Percentiles rank a stretch among this genome's conserved stretches.
phyloP scores from a whole-genome alignment of 2,329 filamentous ascomycete species.

The Pseudocercospora fuligena region DNA sequence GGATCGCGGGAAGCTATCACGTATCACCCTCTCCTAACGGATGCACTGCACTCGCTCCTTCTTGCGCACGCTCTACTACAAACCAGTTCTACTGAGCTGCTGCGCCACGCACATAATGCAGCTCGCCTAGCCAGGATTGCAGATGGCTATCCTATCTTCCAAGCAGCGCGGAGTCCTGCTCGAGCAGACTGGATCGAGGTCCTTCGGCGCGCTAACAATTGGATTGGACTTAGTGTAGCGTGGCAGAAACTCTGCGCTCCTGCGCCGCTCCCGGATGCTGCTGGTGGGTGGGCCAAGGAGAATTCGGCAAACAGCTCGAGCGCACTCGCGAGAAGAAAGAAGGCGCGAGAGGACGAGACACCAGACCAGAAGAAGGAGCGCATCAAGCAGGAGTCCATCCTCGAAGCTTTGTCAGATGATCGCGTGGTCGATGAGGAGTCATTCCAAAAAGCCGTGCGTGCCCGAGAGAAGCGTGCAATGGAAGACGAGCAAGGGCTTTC shows the following conservation, averaged over 20 bases:
- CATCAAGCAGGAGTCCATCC: conserved; percentile 67
- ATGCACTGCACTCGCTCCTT: conserved; percentile 77
- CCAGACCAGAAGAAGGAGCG: conserved; percentile 63
- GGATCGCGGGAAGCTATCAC: conserved; percentile 69
- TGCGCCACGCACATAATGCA: conserved; percentile 80
- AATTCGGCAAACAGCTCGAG: conserved; percentile 16
- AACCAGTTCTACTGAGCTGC: conserved; percentile 76
- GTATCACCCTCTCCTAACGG: conserved; percentile 79
- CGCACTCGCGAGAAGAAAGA: conserved; percentile 29
- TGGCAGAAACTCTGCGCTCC: conserved; percentile 74
- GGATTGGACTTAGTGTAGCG: conserved; percentile 65
- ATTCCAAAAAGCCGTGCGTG: conserved; percentile 67
- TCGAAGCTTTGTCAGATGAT: conserved; percentile 71
- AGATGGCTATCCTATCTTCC: conserved; percentile 81
- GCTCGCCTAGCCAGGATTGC: conserved; percentile 74
- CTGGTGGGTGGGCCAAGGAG: conserved; percentile 41
- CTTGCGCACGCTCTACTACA: conserved; percentile 80
- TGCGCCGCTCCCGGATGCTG: conserved; percentile 47
- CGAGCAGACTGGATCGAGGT: conserved; percentile 82
- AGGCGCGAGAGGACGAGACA: conserved; percentile 44
- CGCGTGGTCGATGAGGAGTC: conserved; percentile 69
- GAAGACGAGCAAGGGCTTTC: conserved; percentile 59
- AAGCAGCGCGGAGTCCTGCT: conserved; percentile 71
- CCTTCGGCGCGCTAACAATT: conserved; percentile 68
- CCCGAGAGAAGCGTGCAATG: conserved; percentile 61